Percentiles rank a stretch among this genome's conserved stretches.
Evolutionary conservation across 257 asterid species (phyloP).

Genomic region (Scutellaria minor): DNA sequence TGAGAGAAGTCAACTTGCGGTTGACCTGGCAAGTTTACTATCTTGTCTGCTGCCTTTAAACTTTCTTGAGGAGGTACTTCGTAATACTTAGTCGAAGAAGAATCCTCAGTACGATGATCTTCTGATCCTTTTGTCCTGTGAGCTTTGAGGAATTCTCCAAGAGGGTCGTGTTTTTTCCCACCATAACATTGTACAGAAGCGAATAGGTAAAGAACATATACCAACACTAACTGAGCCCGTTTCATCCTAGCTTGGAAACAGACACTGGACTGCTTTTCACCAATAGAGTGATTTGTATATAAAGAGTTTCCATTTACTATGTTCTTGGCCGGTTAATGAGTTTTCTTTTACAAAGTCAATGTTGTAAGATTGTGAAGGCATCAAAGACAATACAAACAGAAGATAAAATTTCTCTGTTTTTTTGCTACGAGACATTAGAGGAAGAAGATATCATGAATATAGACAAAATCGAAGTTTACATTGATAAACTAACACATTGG

Average conservation of each 20-base stretch:
- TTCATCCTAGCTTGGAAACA: slow-evolving; percentile 27
- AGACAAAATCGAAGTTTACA: neutral
- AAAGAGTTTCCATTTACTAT: neutral
- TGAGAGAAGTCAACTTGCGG: slow-evolving; percentile 45
- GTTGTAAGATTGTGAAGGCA: slow-evolving; percentile 19
- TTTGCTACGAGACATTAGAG: neutral
- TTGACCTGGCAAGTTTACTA: slow-evolving; percentile 42
- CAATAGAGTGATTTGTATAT: neutral
- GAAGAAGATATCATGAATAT: neutral
- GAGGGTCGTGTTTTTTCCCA: slow-evolving; percentile 23
- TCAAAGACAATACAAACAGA: slow-evolving; percentile 7
- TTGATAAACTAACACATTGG: slow-evolving; percentile 5
- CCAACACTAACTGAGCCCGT: slow-evolving; percentile 1
- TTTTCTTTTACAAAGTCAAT: neutral
- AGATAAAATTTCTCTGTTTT: no score
- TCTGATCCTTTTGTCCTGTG: slow-evolving; percentile 6
- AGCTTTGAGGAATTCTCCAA: slow-evolving; percentile 26
- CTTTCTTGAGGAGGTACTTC: slow-evolving; percentile 35
- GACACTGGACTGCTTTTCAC: neutral
- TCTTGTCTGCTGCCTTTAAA: slow-evolving; percentile 36
- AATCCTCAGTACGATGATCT: neutral
- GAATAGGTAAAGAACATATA: slow-evolving; percentile 28
- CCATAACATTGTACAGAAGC: slow-evolving; percentile 37
- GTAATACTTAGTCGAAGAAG: slow-evolving; percentile 21
- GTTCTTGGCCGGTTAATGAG: no score